Conservation (phyloP, 495 filamentous ascomycete genomes). For the Talaromyces ruber region DNA sequence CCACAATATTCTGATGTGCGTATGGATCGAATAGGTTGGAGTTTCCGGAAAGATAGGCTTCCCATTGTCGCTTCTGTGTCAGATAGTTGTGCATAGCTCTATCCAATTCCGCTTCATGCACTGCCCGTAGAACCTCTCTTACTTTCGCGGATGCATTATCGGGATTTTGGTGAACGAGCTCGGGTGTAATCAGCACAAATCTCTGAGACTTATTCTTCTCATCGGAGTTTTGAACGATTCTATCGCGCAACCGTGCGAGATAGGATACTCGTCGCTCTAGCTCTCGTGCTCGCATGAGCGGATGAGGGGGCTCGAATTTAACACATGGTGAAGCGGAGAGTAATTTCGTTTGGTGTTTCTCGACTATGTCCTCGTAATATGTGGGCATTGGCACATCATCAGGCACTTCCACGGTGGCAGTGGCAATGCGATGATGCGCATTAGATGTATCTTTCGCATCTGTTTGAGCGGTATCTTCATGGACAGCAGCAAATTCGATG, state of each 20-base stretch:
- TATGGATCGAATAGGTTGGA: conserved; percentile 86
- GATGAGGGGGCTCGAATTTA: conserved; percentile 86
- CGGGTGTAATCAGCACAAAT: conserved; percentile 84
- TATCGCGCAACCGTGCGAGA: conserved; percentile 69
- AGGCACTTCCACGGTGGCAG: conserved; percentile 53
- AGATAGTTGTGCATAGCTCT: conserved; percentile 89
- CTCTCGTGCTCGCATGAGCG: conserved; percentile 84
- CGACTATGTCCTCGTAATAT: conserved; percentile 89
- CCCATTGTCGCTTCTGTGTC: conserved; percentile 93
- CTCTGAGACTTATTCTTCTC: conserved; percentile 57
- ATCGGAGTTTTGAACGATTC: conserved; percentile 39
- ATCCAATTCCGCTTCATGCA: conserved; percentile 94
- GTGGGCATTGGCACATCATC: conserved; percentile 85
- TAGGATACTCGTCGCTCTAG: conserved; percentile 77
- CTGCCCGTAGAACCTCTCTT: conserved; percentile 86
- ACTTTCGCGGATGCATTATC: conserved; percentile 72
- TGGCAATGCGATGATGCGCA: conserved; percentile 4
- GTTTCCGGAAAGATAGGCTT: conserved; percentile 77
- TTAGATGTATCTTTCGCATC: conserved; percentile 9
- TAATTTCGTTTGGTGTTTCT: conserved; percentile 82
- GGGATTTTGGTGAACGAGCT: conserved; percentile 82
- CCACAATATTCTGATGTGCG: conserved; percentile 87
- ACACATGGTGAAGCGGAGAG: conserved; percentile 96
- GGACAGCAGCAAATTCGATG: background rate
- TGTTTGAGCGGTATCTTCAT: background rate